A percentile compares a stretch with the other conserved stretches of the same genome.
These are phyloP conservation scores for Pseudonitzschia delicatissima DNA, from an alignment of 108 stramenopile species.

Conservation along the genomic window DNA sequence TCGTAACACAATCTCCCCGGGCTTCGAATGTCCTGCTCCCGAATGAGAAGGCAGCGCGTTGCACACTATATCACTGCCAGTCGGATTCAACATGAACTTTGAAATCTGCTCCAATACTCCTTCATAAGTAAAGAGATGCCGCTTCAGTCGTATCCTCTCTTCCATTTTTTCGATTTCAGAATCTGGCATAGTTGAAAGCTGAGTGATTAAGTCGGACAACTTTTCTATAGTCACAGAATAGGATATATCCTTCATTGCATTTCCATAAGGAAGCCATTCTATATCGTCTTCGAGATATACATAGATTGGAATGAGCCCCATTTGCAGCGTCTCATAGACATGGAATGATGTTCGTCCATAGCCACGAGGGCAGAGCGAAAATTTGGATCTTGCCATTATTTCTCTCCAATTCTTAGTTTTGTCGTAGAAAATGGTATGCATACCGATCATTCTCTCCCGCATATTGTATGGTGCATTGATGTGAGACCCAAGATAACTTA, in stretches of 20 bases:
- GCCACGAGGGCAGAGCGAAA: constrained; percentile 7
- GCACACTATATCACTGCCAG: background rate
- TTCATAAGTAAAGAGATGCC: constrained; percentile 5
- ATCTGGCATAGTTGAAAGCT: background rate
- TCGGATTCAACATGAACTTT: constrained; percentile 1
- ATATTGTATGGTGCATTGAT: constrained; percentile 10
- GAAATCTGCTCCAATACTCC: constrained; percentile 5
- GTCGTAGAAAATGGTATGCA: background rate
- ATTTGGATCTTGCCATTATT: constrained; percentile 6
- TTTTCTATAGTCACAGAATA: constrained; percentile 1
- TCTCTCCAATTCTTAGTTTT: background rate
- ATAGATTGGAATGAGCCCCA: constrained; percentile 7
- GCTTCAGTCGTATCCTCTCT: background rate
- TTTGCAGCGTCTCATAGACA: constrained; percentile 8
- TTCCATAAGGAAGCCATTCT: constrained; percentile 8
- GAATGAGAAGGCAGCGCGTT: background rate
- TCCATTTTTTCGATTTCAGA: constrained; percentile 6
- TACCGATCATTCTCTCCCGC: constrained; percentile 3
- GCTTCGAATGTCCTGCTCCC: no score
- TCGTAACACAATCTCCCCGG: no score
- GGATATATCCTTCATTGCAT: background rate
- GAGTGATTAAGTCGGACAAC: background rate
- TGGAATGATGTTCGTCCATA: constrained; percentile 13
- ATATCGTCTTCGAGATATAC: constrained; percentile 1
- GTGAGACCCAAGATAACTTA: background rate